phyloP scores from a whole-genome alignment of 345 rosid species.

The Populus pruinosa region DNA sequence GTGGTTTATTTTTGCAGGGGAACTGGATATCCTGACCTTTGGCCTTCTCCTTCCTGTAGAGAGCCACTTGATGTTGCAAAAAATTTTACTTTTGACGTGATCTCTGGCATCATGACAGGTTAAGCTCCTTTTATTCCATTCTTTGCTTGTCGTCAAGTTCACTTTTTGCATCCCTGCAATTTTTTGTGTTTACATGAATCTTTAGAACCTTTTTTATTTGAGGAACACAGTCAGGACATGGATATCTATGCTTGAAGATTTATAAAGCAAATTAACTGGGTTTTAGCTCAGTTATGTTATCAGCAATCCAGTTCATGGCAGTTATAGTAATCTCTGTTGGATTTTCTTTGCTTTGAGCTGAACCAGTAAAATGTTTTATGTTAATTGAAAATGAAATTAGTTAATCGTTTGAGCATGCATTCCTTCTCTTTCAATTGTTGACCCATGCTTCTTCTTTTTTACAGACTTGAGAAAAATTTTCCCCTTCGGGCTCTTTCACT shows the following conservation, averaged over 20 bases:
- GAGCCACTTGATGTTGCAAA: conserved; percentile 95
- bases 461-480: conserved; percentile 84
- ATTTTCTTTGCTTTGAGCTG: not conserved
- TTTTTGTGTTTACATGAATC: not conserved
- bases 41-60: conserved; percentile 87
- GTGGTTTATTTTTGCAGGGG: conserved; percentile 63
- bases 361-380: not conserved
- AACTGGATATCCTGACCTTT: conserved; percentile 83
- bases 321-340: not conserved
- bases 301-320: not conserved
- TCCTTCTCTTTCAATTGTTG: not conserved
- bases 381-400: not conserved
- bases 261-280: not conserved
- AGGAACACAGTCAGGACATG: not conserved
- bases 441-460: not conserved
- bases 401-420: not conserved
- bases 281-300: not conserved
- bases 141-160: not conserved
- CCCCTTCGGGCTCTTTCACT: conserved; percentile 93
- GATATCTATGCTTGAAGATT: not conserved
- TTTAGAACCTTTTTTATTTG: not conserved
- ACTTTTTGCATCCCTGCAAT: not conserved
- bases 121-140: conserved; percentile 10
- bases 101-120: conserved; percentile 85
- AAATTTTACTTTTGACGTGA: conserved; percentile 69